A percentile compares a stretch with the other conserved stretches of the same genome.
Evolutionary conservation across 192 early-diverging fungal genomes (phyloP).

Genomic region (Linnemannia exigua): DNA sequence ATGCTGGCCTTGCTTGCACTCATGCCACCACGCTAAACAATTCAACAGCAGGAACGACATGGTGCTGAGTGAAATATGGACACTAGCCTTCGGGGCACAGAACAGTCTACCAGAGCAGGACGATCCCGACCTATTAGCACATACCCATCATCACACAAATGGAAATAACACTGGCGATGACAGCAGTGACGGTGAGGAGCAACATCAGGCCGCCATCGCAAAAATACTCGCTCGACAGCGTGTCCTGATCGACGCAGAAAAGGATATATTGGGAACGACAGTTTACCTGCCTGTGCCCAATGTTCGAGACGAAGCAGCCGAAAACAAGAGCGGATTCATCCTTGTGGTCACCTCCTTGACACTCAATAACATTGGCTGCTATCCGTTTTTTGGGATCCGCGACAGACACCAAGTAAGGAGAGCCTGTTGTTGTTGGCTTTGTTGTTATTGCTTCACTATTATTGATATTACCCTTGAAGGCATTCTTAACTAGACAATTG

Average conservation of each 20-base stretch:
- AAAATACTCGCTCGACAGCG: conserved; percentile 27
- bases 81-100: conserved; percentile 46
- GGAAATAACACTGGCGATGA: not conserved
- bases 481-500: not conserved
- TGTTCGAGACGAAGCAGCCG: conserved; percentile 36
- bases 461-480: not conserved
- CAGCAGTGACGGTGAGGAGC: conserved; percentile 2
- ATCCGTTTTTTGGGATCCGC: conserved; percentile 53
- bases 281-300: conserved; percentile 38
- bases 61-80: conserved; percentile 57
- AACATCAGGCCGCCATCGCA: conserved; percentile 19
- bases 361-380: conserved; percentile 55
- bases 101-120: conserved; percentile 28
- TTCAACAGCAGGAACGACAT: conserved; percentile 11
- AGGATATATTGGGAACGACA: conserved; percentile 45
- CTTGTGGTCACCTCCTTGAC: conserved; percentile 55
- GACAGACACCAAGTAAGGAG: conserved; percentile 46
- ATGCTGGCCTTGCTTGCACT: not conserved
- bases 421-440: not conserved
- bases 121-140: conserved; percentile 2
- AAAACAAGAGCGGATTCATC: conserved; percentile 51
- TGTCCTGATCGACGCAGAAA: conserved; percentile 32
- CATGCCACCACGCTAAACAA: not conserved
- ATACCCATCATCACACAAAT: not conserved
- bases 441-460: not conserved